Percentiles rank a stretch among this genome's conserved stretches.
phyloP scores from a whole-genome alignment of 2,329 filamentous ascomycete species.

The Ceratocystis variospora region DNA sequence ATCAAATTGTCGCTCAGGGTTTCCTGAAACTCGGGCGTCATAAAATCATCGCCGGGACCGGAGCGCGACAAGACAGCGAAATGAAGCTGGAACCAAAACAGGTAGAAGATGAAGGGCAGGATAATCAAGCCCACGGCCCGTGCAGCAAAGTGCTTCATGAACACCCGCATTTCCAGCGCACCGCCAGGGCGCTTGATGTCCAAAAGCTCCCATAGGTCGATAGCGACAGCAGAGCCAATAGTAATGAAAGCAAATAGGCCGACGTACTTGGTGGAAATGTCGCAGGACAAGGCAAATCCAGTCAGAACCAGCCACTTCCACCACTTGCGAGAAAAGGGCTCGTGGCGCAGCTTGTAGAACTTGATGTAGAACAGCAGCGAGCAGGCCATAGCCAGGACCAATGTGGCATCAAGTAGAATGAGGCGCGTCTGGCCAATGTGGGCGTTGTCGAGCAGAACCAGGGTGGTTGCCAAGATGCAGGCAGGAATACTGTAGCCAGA shows the following conservation, averaged over 20 bases:
- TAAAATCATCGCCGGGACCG: slow-evolving; percentile 94
- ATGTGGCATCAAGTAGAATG: slow-evolving; percentile 85
- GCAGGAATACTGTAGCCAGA: slow-evolving; percentile 93
- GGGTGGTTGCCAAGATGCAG: slow-evolving; percentile 68
- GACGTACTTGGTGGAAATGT: slow-evolving; percentile 97
- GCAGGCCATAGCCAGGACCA: slow-evolving; percentile 92
- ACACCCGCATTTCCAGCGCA: slow-evolving; percentile 62
- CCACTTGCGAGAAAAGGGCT: slow-evolving; percentile 88
- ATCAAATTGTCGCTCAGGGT: slow-evolving; percentile 90
- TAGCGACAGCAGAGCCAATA: slow-evolving; percentile 81
- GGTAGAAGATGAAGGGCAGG: slow-evolving; percentile 91
- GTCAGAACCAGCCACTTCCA: slow-evolving; percentile 99
- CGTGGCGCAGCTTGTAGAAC: slow-evolving; percentile 91
- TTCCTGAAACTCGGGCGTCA: slow-evolving; percentile 96
- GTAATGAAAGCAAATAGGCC: slow-evolving; percentile 94
- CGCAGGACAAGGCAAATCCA: slow-evolving; percentile 85
- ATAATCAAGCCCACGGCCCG: slow-evolving; percentile 75
- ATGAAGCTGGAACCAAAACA: slow-evolving; percentile 99
- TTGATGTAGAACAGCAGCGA: slow-evolving; percentile 89
- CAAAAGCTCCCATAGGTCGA: slow-evolving; percentile 90
- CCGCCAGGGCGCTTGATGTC: slow-evolving; percentile 76
- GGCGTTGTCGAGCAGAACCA: slow-evolving; percentile 92
- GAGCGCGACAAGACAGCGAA: slow-evolving; percentile 80
- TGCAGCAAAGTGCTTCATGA: slow-evolving; percentile 79
- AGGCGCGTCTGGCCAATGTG: slow-evolving; percentile 93